A percentile compares a stretch with the other conserved stretches of the same genome.
Conservation (phyloP, 352 stramenopile species). For the Phytopythium oedochilum region DNA sequence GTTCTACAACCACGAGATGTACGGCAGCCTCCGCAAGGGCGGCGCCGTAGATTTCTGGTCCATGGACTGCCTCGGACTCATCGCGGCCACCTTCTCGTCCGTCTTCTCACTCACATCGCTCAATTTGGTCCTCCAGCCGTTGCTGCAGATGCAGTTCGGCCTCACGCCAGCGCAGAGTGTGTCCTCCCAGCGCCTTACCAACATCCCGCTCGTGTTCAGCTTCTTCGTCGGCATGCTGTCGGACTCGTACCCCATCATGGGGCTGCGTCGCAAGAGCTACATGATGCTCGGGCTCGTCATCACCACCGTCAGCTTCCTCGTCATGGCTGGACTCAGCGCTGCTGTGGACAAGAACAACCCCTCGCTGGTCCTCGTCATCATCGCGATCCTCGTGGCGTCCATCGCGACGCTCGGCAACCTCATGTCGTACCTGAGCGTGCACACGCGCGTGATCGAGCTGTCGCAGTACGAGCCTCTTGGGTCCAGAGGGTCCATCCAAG, state of each 20-base stretch:
- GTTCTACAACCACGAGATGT: conserved; percentile 58
- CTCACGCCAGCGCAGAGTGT: conserved; percentile 14
- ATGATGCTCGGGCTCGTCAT: conserved; percentile 49
- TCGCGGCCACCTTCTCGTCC: conserved; percentile 37
- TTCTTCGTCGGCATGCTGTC: conserved; percentile 76
- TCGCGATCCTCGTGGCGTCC: conserved; percentile 18
- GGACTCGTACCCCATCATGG: conserved; percentile 78
- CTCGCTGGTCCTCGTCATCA: conserved; percentile 8
- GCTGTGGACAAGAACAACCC: conserved; percentile 11
- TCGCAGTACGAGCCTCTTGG: conserved; percentile 36
- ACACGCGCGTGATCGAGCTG: conserved; percentile 39
- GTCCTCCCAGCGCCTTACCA: conserved; percentile 23
- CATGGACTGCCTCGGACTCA: conserved; percentile 22
- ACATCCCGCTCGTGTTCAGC: conserved; percentile 66
- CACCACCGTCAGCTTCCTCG: conserved; percentile 21
- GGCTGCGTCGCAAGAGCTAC: conserved; percentile 73
- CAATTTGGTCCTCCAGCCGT: conserved; percentile 12
- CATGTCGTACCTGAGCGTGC: conserved; percentile 26
- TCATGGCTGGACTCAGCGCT: conserved; percentile 23
- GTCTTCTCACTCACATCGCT: conserved; percentile 35
- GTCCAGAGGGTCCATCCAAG: conserved; percentile 26
- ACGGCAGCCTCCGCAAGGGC: conserved; percentile 39
- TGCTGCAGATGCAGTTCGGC: conserved; percentile 24
- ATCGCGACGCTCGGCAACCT: conserved; percentile 24
- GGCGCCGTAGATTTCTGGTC: conserved; percentile 37